Conservation (phyloP, 2,329 filamentous ascomycete genomes). For the Fusarium brachygibbosum region DNA sequence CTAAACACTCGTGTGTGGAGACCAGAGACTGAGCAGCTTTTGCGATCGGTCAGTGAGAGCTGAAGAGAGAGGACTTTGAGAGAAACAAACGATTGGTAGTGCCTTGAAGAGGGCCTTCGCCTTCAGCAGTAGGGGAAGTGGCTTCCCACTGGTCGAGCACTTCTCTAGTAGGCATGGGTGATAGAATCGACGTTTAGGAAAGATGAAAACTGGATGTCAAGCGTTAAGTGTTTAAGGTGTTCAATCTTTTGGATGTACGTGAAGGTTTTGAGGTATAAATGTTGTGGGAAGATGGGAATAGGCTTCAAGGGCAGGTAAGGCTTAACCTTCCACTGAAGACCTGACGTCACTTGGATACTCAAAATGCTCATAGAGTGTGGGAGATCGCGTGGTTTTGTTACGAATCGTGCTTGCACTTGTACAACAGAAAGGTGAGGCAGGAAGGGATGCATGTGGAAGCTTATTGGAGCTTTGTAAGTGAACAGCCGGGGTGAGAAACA, state of each 20-base stretch:
- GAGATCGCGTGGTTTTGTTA: not conserved
- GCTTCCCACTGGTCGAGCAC: constrained; percentile 38
- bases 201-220: not conserved
- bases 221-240: not conserved
- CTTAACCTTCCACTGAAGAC: not conserved
- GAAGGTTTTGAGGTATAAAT: not conserved
- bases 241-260: not conserved
- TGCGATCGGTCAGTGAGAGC: not conserved
- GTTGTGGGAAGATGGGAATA: not conserved
- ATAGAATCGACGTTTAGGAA: not conserved
- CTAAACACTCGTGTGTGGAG: constrained; percentile 47
- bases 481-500: not conserved
- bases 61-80: fast-evolving
- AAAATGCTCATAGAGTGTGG: not conserved
- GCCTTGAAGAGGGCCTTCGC: constrained; percentile 42
- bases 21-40: constrained; percentile 46
- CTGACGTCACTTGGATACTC: constrained; percentile 20
- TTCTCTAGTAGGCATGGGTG: constrained; percentile 47
- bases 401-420: constrained; percentile 24
- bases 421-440: not conserved
- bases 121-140: constrained; percentile 26
- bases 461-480: not conserved
- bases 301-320: not conserved
- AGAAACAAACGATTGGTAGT: constrained; percentile 17
- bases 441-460: not conserved